Conservation (phyloP, 2,329 filamentous ascomycete genomes). For the Microascus cirrosus region DNA sequence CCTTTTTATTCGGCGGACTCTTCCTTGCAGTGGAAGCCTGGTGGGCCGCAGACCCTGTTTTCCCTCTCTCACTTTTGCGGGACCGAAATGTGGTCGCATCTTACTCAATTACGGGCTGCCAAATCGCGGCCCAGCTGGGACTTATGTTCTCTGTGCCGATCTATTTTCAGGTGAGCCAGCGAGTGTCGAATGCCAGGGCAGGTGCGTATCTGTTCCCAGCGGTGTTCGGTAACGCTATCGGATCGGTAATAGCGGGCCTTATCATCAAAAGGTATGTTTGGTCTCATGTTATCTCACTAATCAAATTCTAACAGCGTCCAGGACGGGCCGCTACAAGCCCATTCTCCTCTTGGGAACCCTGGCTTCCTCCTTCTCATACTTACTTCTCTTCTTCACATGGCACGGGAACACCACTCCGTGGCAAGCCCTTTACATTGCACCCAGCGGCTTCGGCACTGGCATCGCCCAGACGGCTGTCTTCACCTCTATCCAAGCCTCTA, state of each 20-base stretch:
- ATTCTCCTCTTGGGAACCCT: constrained; percentile 39
- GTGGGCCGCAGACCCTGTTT: constrained; percentile 41
- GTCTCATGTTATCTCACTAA: background rate
- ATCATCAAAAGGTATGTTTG: constrained; percentile 33
- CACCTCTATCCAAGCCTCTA: constrained; percentile 27
- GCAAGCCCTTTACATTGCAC: constrained; percentile 49
- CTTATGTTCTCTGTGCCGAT: constrained; percentile 53
- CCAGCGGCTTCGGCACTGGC: constrained; percentile 28
- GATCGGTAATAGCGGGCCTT: constrained; percentile 47
- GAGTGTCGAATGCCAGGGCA: constrained; percentile 45
- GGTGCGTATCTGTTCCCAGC: constrained; percentile 54
- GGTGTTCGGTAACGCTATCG: constrained; percentile 54
- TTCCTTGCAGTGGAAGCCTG: constrained; percentile 36
- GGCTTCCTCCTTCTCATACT: constrained; percentile 36
- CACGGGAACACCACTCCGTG: constrained; percentile 42
- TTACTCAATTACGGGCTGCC: constrained; percentile 39
- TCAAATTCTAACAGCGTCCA: constrained; percentile 9
- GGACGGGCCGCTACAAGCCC: constrained; percentile 48
- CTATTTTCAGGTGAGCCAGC: constrained; percentile 56
- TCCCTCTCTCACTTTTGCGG: constrained; percentile 43
- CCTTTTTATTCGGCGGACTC: constrained; percentile 22
- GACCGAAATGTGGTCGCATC: constrained; percentile 40
- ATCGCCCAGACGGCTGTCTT: constrained; percentile 28
- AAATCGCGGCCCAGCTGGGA: constrained; percentile 40
- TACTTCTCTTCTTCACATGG: constrained; percentile 45